Evolutionary conservation across 371 early-diverging fungal genomes (phyloP), one percentile per base, ranked within the genome.

Genomic region (Zychaea mexicana): DNA sequence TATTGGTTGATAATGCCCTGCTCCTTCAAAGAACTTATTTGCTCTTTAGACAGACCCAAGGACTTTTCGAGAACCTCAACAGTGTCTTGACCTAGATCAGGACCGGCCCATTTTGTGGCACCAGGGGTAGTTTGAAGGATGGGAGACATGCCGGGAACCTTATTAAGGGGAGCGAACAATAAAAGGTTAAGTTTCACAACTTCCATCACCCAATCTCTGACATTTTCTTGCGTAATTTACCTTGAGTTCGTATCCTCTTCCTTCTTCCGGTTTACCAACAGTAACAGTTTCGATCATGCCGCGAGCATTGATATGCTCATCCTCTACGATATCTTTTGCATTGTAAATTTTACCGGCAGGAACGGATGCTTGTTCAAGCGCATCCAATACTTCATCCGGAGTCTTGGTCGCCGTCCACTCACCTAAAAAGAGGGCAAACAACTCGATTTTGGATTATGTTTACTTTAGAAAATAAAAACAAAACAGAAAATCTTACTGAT

Each of bases 331-430:
- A 64, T 85, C 86, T 24, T 75, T 64, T n/a, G 79, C 79, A 57
- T 78, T 77, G 56, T 85, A 84, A 9, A 85, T 85, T 39, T 73
- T 75, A n/a, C 86, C 85, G 39, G 81, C 71, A 19, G 86, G 86
- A 17, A 85, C 83, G 56, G 77, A 74, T 12, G 59, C 81, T 27
- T 71, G 53, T 54, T 70, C 76, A n/a, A 85, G 65, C 6, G 45
- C 53, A n/a, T 77, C 68, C 0, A 82, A 33, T 0, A 84, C 76
- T 55, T 85, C 71, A 61, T 81, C 73, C 1, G 81, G 62, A 8
- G 77, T 72, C 26, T 66, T 66, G 9, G 64, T 65, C 12, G 68
- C 65, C 15, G 83, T 83, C 83, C 83, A 85, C n/a, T 69, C 72
- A 45, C 67, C 74, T 78, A 15, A 12, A n/a, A n/a, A n/a, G n/a